Conservation (phyloP, 305 asterid genomes). For the Galium porrigens region DNA sequence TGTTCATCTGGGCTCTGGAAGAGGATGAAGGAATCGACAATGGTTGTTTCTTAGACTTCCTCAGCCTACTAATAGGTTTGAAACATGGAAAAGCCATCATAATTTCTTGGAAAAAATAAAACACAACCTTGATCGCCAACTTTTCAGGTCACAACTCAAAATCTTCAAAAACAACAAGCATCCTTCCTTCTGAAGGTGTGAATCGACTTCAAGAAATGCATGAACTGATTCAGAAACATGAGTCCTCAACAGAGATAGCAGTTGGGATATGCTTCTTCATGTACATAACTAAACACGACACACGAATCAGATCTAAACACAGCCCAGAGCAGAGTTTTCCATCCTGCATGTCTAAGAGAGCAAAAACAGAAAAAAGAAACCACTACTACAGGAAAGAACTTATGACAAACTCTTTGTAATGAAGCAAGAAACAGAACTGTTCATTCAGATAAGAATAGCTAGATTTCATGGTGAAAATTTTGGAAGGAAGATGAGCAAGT, state of each 20-base stretch:
- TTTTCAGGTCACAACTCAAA: constrained; percentile 20
- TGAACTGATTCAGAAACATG: constrained; percentile 70
- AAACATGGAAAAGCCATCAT: constrained; percentile 53
- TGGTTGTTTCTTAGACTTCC: constrained; percentile 28
- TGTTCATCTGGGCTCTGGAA: constrained; percentile 28
- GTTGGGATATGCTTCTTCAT: constrained; percentile 26
- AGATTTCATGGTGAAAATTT: constrained; percentile 15
- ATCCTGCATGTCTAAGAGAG: constrained; percentile 11
- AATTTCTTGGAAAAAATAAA: background rate
- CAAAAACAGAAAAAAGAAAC: background rate
- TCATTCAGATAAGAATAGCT: constrained; percentile 9
- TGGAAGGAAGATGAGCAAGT: constrained; percentile 11
- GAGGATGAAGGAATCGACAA: constrained; percentile 36
- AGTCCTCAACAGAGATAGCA: constrained; percentile 15
- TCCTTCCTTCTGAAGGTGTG: constrained; percentile 61
- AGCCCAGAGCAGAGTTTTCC: constrained; percentile 12
- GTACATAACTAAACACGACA: constrained; percentile 13
- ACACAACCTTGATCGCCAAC: background rate
- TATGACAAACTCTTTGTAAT: background rate
- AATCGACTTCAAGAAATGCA: constrained; percentile 68
- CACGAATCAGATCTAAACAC: constrained; percentile 9
- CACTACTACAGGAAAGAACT: background rate
- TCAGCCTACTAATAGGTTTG: constrained; percentile 48
- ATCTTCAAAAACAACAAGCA: constrained; percentile 18
- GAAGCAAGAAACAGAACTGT: constrained; percentile 4